These are phyloP conservation scores for Solioccasus polychromus DNA, from an alignment of 768 basidiomycete genomes.

Conservation along the genomic window DNA sequence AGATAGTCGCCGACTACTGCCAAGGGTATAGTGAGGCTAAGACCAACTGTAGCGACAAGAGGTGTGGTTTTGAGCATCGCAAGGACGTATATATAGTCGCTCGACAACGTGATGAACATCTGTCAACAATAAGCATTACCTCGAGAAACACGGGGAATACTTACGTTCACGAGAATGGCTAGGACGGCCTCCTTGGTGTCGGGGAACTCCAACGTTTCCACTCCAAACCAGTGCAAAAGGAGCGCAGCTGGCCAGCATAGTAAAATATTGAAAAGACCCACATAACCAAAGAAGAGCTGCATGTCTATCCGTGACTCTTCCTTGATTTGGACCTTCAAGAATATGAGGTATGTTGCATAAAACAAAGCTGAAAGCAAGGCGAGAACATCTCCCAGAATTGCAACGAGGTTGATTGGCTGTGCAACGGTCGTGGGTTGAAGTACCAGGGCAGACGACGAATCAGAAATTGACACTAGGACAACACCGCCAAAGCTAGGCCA, in stretches of 20 bases:
- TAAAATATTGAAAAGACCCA: slow-evolving; percentile 82
- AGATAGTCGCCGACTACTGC: slow-evolving; percentile 82
- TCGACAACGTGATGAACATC: slow-evolving; percentile 81
- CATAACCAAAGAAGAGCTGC: slow-evolving; percentile 94
- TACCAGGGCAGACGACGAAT: slow-evolving; percentile 42
- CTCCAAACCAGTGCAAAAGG: slow-evolving; percentile 67
- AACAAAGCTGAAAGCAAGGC: slow-evolving; percentile 85
- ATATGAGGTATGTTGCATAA: slow-evolving; percentile 85
- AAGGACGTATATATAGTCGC: slow-evolving; percentile 82
- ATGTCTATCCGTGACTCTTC: slow-evolving; percentile 84
- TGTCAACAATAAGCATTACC: slow-evolving; percentile 27
- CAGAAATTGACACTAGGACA: slow-evolving; percentile 83
- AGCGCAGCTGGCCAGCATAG: slow-evolving; percentile 75
- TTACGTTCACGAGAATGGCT: slow-evolving; percentile 56
- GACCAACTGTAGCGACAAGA: slow-evolving; percentile 86
- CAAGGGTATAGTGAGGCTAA: slow-evolving; percentile 91
- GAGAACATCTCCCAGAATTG: slow-evolving; percentile 69
- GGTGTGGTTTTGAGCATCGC: slow-evolving; percentile 98
- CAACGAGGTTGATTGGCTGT: slow-evolving; percentile 22
- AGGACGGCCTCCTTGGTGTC: slow-evolving; percentile 43
- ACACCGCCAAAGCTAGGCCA: slow-evolving; percentile 73
- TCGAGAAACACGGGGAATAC: slow-evolving; percentile 14
- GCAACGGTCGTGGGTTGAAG: slow-evolving; percentile 10
- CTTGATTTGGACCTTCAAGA: slow-evolving; percentile 84
- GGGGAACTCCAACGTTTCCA: slow-evolving; percentile 77